Conservation (phyloP, 2,329 filamentous ascomycete genomes). For the Ophiostoma fasciatum region DNA sequence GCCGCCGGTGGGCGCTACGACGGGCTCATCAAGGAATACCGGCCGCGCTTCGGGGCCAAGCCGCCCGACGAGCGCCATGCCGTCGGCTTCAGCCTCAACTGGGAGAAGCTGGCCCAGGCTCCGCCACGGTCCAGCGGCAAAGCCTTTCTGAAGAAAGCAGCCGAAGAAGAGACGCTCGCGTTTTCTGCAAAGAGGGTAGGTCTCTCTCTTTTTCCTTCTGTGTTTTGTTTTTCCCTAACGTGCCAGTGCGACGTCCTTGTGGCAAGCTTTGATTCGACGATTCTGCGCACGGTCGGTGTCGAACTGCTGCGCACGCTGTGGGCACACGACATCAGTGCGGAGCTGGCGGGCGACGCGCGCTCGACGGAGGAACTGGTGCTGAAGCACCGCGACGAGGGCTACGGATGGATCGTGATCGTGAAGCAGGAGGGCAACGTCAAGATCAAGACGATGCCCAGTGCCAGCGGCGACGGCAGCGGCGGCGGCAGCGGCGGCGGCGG, state of each 20-base stretch:
- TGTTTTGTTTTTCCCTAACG: not conserved
- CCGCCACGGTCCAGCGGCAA: conserved; percentile 28
- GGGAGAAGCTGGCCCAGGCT: conserved; percentile 65
- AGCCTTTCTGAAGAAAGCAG: conserved; percentile 49
- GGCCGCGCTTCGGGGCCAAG: conserved; percentile 46
- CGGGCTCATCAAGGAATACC: conserved; percentile 69
- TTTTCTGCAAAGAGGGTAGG: conserved; percentile 27
- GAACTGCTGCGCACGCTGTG: conserved; percentile 69
- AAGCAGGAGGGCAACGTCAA: conserved; percentile 63
- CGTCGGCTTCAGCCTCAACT: conserved; percentile 83
- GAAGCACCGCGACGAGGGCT: conserved; percentile 60
- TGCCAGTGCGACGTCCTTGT: conserved; percentile 76
- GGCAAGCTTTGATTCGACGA: conserved; percentile 66
- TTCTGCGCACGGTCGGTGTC: conserved; percentile 61
- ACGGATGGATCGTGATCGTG: conserved; percentile 80
- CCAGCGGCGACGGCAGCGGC: not conserved
- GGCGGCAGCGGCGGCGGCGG: not conserved
- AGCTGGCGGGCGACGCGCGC: conserved; percentile 66
- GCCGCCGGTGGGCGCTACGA: conserved; percentile 93
- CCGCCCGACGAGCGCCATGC: conserved; percentile 57
- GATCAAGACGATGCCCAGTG: conserved; percentile 52
- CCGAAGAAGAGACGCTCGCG: conserved; percentile 46
- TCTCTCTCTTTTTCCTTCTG: not conserved
- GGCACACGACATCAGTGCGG: conserved; percentile 71
- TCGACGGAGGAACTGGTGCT: conserved; percentile 67